These are phyloP conservation scores for Fusarium temperatum DNA, from an alignment of 2,329 filamentous ascomycete species.

Conservation along the genomic window DNA sequence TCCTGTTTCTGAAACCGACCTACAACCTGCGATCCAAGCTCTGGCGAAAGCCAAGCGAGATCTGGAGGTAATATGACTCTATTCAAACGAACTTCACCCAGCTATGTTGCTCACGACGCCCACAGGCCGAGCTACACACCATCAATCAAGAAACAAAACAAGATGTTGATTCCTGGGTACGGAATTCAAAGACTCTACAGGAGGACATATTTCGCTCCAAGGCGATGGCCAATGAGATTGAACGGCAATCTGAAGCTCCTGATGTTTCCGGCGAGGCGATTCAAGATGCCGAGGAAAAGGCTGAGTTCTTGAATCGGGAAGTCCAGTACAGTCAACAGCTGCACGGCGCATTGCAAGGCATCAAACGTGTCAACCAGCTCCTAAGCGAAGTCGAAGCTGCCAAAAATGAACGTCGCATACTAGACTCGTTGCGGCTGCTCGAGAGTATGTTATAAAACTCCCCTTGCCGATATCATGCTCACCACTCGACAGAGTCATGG, in stretches of 20 bases:
- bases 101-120: conserved; percentile 30
- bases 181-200: conserved; percentile 84
- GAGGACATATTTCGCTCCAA: conserved; percentile 85
- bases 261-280: conserved; percentile 62
- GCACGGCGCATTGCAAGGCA: conserved; percentile 57
- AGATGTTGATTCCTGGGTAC: conserved; percentile 87
- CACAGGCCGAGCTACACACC: conserved; percentile 70
- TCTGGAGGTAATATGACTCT: conserved; percentile 49
- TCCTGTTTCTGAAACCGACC: conserved; percentile 49
- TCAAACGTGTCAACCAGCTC: conserved; percentile 67
- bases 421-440: conserved; percentile 66
- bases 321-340: conserved; percentile 68
- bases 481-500: conserved; percentile 59
- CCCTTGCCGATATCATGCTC: background rate
- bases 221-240: conserved; percentile 81
- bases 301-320: conserved; percentile 66
- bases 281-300: conserved; percentile 62
- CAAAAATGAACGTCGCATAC: conserved; percentile 61
- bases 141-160: conserved; percentile 81
- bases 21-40: conserved; percentile 53
- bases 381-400: conserved; percentile 69
- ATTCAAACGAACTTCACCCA: background rate
- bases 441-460: conserved; percentile 55
- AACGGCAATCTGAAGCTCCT: conserved; percentile 76
- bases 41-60: conserved; percentile 48